Evolutionary conservation across 2,329 filamentous ascomycete genomes (phyloP), one percentile per base, ranked within the genome.

Genomic region (Aureobasidium zeae): DNA sequence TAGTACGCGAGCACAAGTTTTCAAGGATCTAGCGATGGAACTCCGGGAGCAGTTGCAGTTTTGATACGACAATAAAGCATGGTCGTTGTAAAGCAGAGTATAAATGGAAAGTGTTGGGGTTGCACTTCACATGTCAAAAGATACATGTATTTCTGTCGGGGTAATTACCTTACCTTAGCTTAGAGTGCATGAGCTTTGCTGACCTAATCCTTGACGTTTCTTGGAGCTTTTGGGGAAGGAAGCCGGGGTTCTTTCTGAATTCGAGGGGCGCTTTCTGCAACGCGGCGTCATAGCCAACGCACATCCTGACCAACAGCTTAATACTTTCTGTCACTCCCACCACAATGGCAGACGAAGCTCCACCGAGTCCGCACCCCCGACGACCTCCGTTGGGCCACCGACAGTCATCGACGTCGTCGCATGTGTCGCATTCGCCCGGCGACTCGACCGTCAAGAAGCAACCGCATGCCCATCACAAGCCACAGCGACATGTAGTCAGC

Each of bases 1-100:
- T 1, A 87, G 86, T 53, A 72, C 76, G 22, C 76, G 85, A 52
- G 81, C 84, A 1, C 66, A 70, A 42, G 77, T 79, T 1, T 98
- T 95, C 59, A 64, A 81, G 46, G 67, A 47, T 12, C 26, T 58
- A 4, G 55, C 54, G 6, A 43, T 39, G 13, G 29, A 31, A 6
- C 39, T 52, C 2, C 41, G 50, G 37, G 15, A 24, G 3, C 25
- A 34, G n/a, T 15, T 52, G 26, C 26, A 41, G 10, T 48, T 52
- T 15, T 52, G 36, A 45, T 13, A 10, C 6, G 11, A 10, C 9
- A 24, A n/a, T n/a, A n/a, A n/a, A n/a, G n/a, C n/a, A n/a, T n/a
- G n/a, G n/a, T n/a, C n/a, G n/a, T n/a, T n/a, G n/a, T n/a, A n/a
- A n/a, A 15, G 15, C 21, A 26, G 15, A 17, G 12, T 6, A 13